Evolutionary conservation across 2,329 filamentous ascomycete genomes (phyloP).

Genomic region (Exophiala dermatitidis): DNA sequence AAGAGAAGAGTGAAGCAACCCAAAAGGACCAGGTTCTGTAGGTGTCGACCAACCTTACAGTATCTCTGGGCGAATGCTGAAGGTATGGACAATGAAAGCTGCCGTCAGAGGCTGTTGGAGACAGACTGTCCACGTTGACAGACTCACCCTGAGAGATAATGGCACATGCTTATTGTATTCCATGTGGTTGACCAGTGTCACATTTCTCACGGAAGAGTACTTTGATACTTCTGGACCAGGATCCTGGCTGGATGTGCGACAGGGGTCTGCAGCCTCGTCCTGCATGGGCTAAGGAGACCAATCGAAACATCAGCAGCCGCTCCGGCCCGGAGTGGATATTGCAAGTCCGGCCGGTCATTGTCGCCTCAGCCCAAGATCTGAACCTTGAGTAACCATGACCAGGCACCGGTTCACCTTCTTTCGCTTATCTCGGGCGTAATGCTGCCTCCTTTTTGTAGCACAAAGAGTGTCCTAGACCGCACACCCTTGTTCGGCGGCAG

Average conservation of each 20-base stretch:
- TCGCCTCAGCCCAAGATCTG: too few relatives aligned
- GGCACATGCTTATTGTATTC: background rate
- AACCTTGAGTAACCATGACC: too few relatives aligned
- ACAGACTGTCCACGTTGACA: background rate
- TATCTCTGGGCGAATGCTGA: background rate
- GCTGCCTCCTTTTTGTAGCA: too few relatives aligned
- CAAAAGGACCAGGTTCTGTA: background rate
- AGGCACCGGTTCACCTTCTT: too few relatives aligned
- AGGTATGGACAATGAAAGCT: background rate
- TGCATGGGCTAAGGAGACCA: background rate
- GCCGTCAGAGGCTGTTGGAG: background rate
- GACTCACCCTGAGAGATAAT: background rate
- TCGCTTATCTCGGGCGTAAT: too few relatives aligned
- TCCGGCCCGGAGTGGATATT: background rate
- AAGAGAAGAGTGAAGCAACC: too few relatives aligned
- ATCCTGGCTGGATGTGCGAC: background rate
- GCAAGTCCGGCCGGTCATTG: background rate
- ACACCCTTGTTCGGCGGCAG: too few relatives aligned
- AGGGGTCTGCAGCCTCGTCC: background rate
- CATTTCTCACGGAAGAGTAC: background rate
- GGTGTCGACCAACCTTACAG: background rate
- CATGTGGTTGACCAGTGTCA: background rate
- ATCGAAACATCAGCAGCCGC: background rate
- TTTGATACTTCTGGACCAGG: background rate
- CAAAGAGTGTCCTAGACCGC: too few relatives aligned